Percentiles rank a stretch among this genome's conserved stretches.
These are phyloP conservation scores for Polytrichum commune DNA, from an alignment of 225 moss, liverwort and hornwort species.

Conservation along the genomic window DNA sequence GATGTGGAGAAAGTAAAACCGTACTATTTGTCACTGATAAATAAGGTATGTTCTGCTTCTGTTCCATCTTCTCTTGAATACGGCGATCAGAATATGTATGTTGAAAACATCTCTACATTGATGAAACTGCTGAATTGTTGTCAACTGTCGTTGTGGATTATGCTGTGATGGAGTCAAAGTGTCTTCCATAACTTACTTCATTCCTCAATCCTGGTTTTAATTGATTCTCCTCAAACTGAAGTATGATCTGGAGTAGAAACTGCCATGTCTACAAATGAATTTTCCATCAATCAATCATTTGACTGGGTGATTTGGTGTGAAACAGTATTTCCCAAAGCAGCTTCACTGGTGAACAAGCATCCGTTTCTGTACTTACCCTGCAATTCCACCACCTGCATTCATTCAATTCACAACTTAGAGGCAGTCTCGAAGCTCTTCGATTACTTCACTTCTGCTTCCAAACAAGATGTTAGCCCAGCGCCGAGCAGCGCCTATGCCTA, in stretches of 20 bases:
- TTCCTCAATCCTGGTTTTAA: not conserved
- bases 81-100: too few species aligned
- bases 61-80: not conserved
- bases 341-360: conserved; percentile 46
- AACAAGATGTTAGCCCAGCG: too few species aligned
- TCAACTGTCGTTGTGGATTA: not conserved
- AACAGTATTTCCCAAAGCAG: conserved; percentile 50
- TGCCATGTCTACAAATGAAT: not conserved
- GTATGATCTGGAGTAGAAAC: not conserved
- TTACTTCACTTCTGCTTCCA: too few species aligned
- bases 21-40: conserved; percentile 57
- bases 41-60: conserved; percentile 31
- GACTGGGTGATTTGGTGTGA: conserved; percentile 1
- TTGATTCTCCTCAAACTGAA: not conserved
- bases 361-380: too few species aligned
- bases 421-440: too few species aligned
- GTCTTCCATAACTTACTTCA: not conserved
- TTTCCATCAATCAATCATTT: not conserved
- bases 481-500: too few species aligned
- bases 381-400: too few species aligned
- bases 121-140: not conserved
- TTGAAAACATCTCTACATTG: not conserved
- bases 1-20: conserved; percentile 66
- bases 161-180: not conserved
- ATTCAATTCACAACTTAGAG: too few species aligned